A percentile compares a stretch with the other conserved stretches of the same genome.
Evolutionary conservation across 139 green algal genomes (phyloP).

Genomic region (Chlorella sp.): DNA sequence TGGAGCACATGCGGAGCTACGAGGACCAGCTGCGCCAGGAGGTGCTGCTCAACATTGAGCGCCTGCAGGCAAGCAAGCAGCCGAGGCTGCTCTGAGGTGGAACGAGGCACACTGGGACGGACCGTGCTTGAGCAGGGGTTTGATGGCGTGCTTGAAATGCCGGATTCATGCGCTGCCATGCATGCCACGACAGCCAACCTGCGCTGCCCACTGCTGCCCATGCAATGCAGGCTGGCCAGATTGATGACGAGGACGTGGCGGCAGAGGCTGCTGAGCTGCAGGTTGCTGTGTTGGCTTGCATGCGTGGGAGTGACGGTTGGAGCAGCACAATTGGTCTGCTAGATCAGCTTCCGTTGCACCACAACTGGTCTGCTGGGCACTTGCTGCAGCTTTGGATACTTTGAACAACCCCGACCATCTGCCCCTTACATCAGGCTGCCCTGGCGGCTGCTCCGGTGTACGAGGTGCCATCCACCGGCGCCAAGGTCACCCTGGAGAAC

Average conservation of each 20-base stretch:
- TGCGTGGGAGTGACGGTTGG: too few relatives aligned
- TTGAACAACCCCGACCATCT: not conserved
- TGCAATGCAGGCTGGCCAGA: constrained; percentile 5
- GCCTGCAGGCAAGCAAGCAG: constrained; percentile 1
- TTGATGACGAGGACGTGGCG: not conserved
- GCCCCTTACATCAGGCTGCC: not conserved
- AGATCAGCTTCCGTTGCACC: too few relatives aligned
- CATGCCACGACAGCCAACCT: too few relatives aligned
- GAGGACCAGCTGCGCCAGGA: constrained; percentile 14
- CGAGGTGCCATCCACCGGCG: constrained; percentile 18
- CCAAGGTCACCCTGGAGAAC: constrained; percentile 30
- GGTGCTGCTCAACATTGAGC: constrained; percentile 39
- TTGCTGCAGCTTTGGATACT: not conserved
- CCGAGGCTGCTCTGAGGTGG: too few relatives aligned
- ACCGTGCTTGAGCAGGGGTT: too few relatives aligned
- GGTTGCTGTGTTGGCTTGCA: too few relatives aligned
- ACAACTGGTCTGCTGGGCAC: not conserved
- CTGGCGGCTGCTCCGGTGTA: constrained; percentile 5
- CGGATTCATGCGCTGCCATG: too few relatives aligned
- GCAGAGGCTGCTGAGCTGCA: not conserved
- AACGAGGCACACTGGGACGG: too few relatives aligned
- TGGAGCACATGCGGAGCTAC: not conserved
- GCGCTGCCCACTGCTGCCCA: not conserved
- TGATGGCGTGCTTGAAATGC: too few relatives aligned
- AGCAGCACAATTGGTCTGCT: too few relatives aligned